Conservation (phyloP, 1,284 basidiomycete species). For the Ceratobasidium papillatum region DNA sequence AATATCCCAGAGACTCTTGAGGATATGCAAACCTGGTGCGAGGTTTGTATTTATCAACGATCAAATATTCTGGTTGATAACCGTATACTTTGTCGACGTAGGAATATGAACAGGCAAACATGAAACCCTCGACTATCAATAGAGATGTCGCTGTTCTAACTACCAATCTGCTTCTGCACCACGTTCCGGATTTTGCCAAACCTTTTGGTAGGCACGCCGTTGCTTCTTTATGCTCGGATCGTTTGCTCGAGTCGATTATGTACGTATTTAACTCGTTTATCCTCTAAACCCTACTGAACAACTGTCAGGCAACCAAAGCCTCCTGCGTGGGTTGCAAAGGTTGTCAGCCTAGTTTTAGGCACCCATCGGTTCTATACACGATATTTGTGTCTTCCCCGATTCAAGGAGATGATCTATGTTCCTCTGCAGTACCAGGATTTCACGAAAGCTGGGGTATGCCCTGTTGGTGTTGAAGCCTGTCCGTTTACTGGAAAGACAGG, state of each 20-base stretch:
- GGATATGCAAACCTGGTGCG: constrained; percentile 13
- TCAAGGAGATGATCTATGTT: not conserved
- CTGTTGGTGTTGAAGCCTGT: constrained; percentile 13
- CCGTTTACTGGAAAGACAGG: constrained; percentile 6
- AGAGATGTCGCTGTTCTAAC: constrained; percentile 1
- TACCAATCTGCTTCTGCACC: constrained; percentile 9
- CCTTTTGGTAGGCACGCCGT: constrained; percentile 19
- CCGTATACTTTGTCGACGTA: not conserved
- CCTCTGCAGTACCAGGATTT: constrained; percentile 3
- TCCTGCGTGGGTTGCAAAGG: not conserved
- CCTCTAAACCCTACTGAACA: not conserved
- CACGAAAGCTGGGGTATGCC: not conserved
- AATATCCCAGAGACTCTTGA: constrained; percentile 28
- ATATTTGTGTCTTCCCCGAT: constrained; percentile 8
- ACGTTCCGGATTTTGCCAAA: constrained; percentile 8
- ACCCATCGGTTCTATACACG: not conserved
- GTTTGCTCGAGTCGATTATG: constrained; percentile 10
- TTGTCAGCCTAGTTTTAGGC: not conserved
- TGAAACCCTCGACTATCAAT: constrained; percentile 19
- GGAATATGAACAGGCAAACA: constrained; percentile 30
- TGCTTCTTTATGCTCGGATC: constrained; percentile 12
- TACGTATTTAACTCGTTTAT: not conserved
- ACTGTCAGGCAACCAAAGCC: constrained; percentile 10
- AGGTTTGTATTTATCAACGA: constrained; percentile 4
- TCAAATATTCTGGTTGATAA: not conserved